Conservation (phyloP, 495 filamentous ascomycete species). For the Aspergillus funiculosus region DNA sequence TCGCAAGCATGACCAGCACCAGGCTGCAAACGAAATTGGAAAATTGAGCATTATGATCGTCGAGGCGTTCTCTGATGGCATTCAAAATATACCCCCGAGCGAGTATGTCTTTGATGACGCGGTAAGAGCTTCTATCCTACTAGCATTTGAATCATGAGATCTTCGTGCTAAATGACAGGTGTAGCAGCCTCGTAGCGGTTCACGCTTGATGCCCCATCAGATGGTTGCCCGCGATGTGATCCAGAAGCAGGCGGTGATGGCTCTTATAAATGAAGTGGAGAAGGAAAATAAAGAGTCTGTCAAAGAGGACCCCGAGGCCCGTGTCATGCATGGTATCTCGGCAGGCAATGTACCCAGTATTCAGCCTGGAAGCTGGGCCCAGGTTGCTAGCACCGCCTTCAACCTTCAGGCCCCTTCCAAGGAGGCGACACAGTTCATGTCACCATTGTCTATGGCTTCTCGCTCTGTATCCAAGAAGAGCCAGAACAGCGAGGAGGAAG, state of each 20-base stretch:
- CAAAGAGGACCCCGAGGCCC: background rate
- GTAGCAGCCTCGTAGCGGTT: constrained; percentile 1
- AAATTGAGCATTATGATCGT: constrained; percentile 24
- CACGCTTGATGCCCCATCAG: background rate
- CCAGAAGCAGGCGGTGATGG: constrained; percentile 13
- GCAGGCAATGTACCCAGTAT: background rate
- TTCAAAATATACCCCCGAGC: constrained; percentile 12
- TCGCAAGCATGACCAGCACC: constrained; percentile 18
- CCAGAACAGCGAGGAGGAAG: constrained; percentile 18
- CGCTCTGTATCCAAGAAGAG: constrained; percentile 17
- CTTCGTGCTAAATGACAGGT: background rate
- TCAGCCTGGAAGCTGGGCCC: constrained; percentile 21
- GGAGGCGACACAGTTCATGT: constrained; percentile 16
- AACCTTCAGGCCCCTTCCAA: constrained; percentile 1
- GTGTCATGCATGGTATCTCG: constrained; percentile 4
- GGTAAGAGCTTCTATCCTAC: constrained; percentile 12
- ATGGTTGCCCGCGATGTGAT: background rate
- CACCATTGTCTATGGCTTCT: constrained; percentile 12
- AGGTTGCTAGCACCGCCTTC: constrained; percentile 15
- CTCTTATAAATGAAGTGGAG: constrained; percentile 15
- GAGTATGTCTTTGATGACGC: constrained; percentile 12
- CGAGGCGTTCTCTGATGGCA: constrained; percentile 17
- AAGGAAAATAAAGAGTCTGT: constrained; percentile 9
- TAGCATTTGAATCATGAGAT: background rate
- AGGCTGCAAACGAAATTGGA: constrained; percentile 27